Evolutionary conservation across 257 asterid genomes (phyloP).

Genomic region (Craterostigma plantagineum): DNA sequence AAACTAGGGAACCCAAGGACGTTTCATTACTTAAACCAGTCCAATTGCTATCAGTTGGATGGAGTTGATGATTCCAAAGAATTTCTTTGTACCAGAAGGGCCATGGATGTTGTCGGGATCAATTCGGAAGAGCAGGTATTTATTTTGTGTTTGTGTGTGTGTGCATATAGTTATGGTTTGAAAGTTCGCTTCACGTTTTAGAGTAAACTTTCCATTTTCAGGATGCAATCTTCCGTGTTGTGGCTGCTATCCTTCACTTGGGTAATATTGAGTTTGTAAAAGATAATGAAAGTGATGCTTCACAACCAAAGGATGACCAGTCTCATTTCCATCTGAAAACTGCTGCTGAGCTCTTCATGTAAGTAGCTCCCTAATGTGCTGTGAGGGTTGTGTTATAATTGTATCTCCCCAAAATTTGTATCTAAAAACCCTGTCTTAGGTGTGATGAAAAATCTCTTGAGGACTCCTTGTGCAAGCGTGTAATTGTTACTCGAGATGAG

Average conservation of each 20-base stretch:
- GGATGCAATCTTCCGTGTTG: constrained; percentile 83
- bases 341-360: constrained; percentile 67
- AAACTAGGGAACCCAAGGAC: constrained; percentile 52
- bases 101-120: constrained; percentile 85
- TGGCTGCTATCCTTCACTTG: constrained; percentile 83
- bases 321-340: constrained; percentile 56
- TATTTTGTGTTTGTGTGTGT: neutral
- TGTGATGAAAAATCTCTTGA: constrained; percentile 65
- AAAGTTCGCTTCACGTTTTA: constrained; percentile 8
- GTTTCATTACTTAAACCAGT: constrained; percentile 74
- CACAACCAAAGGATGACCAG: constrained; percentile 67
- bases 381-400: neutral
- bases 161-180: neutral
- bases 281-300: constrained; percentile 51
- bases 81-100: constrained; percentile 55
- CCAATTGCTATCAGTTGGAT: constrained; percentile 44
- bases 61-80: constrained; percentile 69
- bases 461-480: constrained; percentile 72
- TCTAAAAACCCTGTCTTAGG: constrained; percentile 22
- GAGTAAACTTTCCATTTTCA: constrained; percentile 14
- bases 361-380: constrained; percentile 11
- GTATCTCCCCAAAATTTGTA: too few relatives aligned
- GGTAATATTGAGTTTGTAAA: constrained; percentile 66
- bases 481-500: constrained; percentile 85
- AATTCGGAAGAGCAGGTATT: constrained; percentile 63